A percentile compares a stretch with the other conserved stretches of the same genome.
Evolutionary conservation across 768 basidiomycete genomes (phyloP).

Genomic region (Podaxis sp.): DNA sequence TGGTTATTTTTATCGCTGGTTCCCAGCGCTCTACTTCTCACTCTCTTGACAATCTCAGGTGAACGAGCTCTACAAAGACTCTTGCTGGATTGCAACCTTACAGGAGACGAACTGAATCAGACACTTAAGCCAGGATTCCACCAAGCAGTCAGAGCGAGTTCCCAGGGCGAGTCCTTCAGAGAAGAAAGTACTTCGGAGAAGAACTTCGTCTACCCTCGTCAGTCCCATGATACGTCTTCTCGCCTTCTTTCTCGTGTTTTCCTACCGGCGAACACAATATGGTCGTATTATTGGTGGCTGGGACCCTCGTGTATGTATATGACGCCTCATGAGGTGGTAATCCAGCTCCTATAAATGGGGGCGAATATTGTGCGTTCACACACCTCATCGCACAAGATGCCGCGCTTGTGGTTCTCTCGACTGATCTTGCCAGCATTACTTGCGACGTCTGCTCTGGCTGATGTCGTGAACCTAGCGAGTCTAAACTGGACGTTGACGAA

Average conservation of each 20-base stretch:
- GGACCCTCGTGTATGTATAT: background rate
- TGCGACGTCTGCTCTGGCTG: slow-evolving; percentile 14
- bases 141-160: background rate
- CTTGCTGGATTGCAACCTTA: too few relatives aligned
- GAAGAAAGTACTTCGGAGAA: background rate
- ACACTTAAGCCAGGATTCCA: background rate
- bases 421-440: background rate
- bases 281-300: background rate
- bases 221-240: slow-evolving; percentile 3
- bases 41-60: background rate
- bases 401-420: background rate
- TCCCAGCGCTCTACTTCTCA: background rate
- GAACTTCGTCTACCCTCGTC: background rate
- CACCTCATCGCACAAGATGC: background rate
- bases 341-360: background rate
- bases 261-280: background rate
- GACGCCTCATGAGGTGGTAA: background rate
- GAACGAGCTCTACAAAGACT: background rate
- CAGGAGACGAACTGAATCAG: background rate
- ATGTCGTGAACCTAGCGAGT: slow-evolving; percentile 37
- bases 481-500: slow-evolving; percentile 54
- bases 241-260: background rate
- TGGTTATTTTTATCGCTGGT: background rate
- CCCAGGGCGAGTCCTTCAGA: too few relatives aligned
- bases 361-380: background rate